These are phyloP conservation scores for Talaromyces atroroseus DNA, from an alignment of 2,329 filamentous ascomycete species.

Conservation along the genomic window DNA sequence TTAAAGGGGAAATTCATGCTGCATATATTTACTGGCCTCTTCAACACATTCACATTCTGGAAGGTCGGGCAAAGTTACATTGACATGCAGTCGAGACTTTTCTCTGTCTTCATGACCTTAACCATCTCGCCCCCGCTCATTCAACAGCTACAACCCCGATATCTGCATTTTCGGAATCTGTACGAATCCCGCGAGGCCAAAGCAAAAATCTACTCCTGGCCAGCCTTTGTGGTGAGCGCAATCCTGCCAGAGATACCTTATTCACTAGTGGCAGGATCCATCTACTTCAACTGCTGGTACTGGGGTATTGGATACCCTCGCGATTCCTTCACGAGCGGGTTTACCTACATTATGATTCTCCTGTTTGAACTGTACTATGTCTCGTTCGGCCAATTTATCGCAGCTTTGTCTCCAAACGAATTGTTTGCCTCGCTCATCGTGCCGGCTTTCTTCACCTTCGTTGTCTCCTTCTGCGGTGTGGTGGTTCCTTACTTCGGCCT, in stretches of 20 bases:
- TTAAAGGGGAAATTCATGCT: constrained; percentile 58
- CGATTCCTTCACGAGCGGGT: constrained; percentile 55
- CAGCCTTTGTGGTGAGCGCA: constrained; percentile 61
- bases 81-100: constrained; percentile 66
- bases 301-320: constrained; percentile 51
- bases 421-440: constrained; percentile 61
- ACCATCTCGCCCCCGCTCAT: constrained; percentile 70
- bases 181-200: constrained; percentile 68
- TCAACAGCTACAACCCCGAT: constrained; percentile 70
- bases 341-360: constrained; percentile 59
- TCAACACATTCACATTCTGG: constrained; percentile 68
- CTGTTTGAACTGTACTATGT: constrained; percentile 63
- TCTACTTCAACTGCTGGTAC: constrained; percentile 63
- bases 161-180: constrained; percentile 59
- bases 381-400: constrained; percentile 63
- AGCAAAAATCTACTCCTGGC: constrained; percentile 76
- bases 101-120: constrained; percentile 71
- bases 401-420: constrained; percentile 61
- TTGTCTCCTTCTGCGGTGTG: constrained; percentile 70
- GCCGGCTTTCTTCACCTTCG: constrained; percentile 63
- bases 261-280: constrained; percentile 56
- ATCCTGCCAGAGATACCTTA: constrained; percentile 68
- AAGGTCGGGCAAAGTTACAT: constrained; percentile 52
- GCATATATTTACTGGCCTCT: constrained; percentile 58
- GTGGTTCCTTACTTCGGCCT: constrained; percentile 62